Base-by-base conservation (phyloP, 257 asterid genomes). In the Prunella vulgaris region DNA sequence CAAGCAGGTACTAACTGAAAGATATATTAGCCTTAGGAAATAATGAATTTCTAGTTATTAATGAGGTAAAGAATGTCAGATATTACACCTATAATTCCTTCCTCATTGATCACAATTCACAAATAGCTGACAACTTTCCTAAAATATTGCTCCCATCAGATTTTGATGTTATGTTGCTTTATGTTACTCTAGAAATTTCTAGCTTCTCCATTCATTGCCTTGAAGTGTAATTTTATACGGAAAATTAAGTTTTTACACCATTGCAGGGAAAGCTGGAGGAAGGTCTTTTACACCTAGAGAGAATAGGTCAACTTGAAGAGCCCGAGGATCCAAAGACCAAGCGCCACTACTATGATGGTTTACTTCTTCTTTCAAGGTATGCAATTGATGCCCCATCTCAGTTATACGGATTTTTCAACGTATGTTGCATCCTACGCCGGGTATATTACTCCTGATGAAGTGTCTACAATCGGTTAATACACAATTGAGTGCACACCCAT, bases 301-400 rank as follows among this genome's bases (percentile, higher is more conserved):
- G 93, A 84, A 77, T 94, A 76, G 86, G 84, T 75, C 64, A 69
- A 67, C 48, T 89, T 73, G 78, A 89, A 73, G 97, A 89, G 78
- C 97, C 99, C 2, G 76, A 46, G 74, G 88, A 89, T 81, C 18
- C 86, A 65, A 91, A 77, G 77, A 77, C 79, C 87, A 89, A 81
- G 83, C 85, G 86, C 24, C 97, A 84, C 81, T 94, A 87, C 82
- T 87, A 87, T 37, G 99, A 91, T 2, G 87, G 92, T 37, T 66
- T 94, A 66, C 63, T 89, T 25, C 57, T 94, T 42, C 87, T 88
- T 52, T 83, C 97, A 63, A 85, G 95, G 99, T 94, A 80, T 49
- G 54, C 4, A 46, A 69, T 27, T 14, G 38, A n/a, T 9, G 24
- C 58, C 32, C 5, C 66, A 49, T 22, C 44, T 71, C 64, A 7